Percentiles rank a stretch among this genome's conserved stretches.
Evolutionary conservation across 2,329 filamentous ascomycete species (phyloP).

Genomic region (Aspergillus flavus): DNA sequence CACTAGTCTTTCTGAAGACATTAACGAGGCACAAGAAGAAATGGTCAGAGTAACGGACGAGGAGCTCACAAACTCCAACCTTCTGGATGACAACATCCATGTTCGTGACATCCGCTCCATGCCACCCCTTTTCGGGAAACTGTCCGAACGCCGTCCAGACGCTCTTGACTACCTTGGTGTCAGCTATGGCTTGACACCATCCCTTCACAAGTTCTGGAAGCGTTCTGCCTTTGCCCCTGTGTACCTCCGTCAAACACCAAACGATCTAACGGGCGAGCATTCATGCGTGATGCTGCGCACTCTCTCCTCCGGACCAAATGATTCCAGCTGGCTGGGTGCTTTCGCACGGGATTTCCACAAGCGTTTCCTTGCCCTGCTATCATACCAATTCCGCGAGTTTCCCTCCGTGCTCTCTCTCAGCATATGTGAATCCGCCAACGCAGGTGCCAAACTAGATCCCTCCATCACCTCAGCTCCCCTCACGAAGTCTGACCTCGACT

Average conservation of each 20-base stretch:
- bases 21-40: slow-evolving; percentile 53
- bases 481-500: slow-evolving; percentile 75
- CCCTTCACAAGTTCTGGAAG: slow-evolving; percentile 97
- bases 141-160: slow-evolving; percentile 79
- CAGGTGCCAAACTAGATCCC: slow-evolving; percentile 69
- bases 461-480: slow-evolving; percentile 59
- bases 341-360: slow-evolving; percentile 93
- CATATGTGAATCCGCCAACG: slow-evolving; percentile 81
- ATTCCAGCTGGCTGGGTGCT: slow-evolving; percentile 82
- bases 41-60: slow-evolving; percentile 80
- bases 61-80: slow-evolving; percentile 73
- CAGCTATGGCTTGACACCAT: slow-evolving; percentile 85
- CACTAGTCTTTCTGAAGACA: slow-evolving; percentile 75
- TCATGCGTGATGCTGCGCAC: slow-evolving; percentile 96
- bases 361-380: slow-evolving; percentile 86
- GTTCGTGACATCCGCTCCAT: slow-evolving; percentile 88
- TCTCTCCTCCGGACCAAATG: slow-evolving; percentile 62
- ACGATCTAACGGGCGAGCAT: slow-evolving; percentile 95
- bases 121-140: slow-evolving; percentile 88
- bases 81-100: slow-evolving; percentile 85
- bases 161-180: slow-evolving; percentile 91
- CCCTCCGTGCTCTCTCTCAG: slow-evolving; percentile 75
- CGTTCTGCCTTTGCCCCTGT: slow-evolving; percentile 82
- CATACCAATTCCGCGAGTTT: slow-evolving; percentile 89
- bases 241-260: slow-evolving; percentile 91